phyloP scores from a whole-genome alignment of 441 rosid genomes.

The Eruca vesicaria region DNA sequence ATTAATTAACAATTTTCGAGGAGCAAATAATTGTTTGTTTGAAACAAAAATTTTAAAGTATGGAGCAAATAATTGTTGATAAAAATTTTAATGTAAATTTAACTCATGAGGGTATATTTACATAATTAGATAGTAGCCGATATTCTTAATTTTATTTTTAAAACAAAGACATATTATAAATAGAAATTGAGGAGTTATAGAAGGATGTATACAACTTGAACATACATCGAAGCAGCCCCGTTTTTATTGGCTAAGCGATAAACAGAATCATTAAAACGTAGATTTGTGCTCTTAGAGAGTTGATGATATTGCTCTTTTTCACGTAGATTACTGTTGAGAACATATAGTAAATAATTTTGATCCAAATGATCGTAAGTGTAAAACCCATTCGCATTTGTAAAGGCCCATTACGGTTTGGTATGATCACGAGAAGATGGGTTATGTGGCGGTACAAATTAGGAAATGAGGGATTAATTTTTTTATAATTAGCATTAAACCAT shows the following conservation, averaged over 20 bases:
- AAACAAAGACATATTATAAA: not conserved
- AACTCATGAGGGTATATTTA: too few species aligned
- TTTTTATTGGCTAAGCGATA: not conserved
- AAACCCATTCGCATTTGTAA: not conserved
- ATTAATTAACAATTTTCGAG: constrained; percentile 4
- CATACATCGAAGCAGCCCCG: too few species aligned
- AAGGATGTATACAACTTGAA: not conserved
- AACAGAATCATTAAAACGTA: not conserved
- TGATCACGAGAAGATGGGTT: not conserved
- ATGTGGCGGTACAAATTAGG: not conserved
- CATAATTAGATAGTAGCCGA: too few species aligned
- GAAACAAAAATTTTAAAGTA: too few species aligned
- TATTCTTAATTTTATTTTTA: too few species aligned
- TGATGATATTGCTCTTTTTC: not conserved
- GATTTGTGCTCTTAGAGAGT: not conserved
- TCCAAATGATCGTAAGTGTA: not conserved
- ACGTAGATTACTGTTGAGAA: too few species aligned
- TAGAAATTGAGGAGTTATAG: not conserved
- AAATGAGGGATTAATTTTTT: not conserved
- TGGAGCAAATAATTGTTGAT: not conserved
- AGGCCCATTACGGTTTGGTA: not conserved
- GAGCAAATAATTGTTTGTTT: not conserved
- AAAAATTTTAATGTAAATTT: too few species aligned
- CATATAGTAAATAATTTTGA: too few species aligned
- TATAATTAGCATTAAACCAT: not conserved